Evolutionary conservation across 2,329 filamentous ascomycete genomes (phyloP).

Genomic region (Trichoderma arundinaceum): DNA sequence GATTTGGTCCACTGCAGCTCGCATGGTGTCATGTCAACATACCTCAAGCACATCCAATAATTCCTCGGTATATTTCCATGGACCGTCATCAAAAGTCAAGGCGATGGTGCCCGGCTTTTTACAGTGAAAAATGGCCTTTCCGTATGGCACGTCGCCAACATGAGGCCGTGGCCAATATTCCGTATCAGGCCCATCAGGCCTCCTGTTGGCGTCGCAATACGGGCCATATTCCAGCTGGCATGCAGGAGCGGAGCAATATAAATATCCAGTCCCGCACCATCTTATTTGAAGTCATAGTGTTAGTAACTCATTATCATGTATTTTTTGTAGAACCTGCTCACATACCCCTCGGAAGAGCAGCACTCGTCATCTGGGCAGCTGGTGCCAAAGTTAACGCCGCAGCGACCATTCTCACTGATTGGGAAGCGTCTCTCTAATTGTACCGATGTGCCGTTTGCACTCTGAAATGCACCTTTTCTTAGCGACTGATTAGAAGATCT

Average conservation of each 20-base stretch:
- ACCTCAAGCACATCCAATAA: slow-evolving; percentile 49
- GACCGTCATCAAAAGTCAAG: slow-evolving; percentile 55
- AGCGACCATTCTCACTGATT: slow-evolving; percentile 48
- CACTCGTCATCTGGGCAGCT: slow-evolving; percentile 47
- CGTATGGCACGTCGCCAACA: slow-evolving; percentile 61
- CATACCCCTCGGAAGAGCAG: slow-evolving; percentile 52
- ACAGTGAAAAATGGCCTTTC: slow-evolving; percentile 55
- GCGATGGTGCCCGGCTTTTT: slow-evolving; percentile 47
- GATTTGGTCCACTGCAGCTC: accelerated
- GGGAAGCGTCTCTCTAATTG: slow-evolving; percentile 33
- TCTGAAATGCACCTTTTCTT: background rate
- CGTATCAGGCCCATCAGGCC: slow-evolving; percentile 58
- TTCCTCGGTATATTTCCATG: slow-evolving; percentile 49
- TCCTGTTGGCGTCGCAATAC: slow-evolving; percentile 65
- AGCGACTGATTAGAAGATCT: background rate
- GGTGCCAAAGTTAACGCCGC: slow-evolving; percentile 46
- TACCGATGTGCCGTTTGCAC: background rate
- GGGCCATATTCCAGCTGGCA: slow-evolving; percentile 67
- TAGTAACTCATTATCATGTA: background rate
- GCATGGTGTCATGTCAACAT: background rate
- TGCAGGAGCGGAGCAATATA: slow-evolving; percentile 66
- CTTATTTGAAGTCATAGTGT: slow-evolving; percentile 38
- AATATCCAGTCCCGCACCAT: slow-evolving; percentile 60
- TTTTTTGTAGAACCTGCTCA: background rate
- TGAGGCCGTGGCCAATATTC: slow-evolving; percentile 57